Base-by-base conservation (phyloP, 2,329 filamentous ascomycete species). In the Colletotrichum siamense region DNA sequence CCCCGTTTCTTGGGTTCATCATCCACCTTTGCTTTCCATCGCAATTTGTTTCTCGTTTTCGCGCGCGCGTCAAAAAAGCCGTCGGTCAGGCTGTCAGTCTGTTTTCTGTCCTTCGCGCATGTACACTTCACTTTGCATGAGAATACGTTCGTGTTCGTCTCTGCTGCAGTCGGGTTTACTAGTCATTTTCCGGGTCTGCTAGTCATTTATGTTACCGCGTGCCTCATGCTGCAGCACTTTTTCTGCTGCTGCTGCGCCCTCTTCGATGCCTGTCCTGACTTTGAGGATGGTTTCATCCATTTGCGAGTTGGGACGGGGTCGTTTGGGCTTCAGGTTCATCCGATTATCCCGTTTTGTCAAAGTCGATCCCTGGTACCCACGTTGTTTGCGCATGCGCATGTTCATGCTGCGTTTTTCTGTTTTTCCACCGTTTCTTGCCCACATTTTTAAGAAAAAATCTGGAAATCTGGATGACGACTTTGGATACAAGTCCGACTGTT, bases 311-410 rank as follows among this genome's bases (percentile, higher is more conserved):
- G 55, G 73, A 67, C 26, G 55, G 55, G 34, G 26, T 34, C 39
- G 69, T 39, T 32, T 73, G 69, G 69, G 36, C 36, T 65, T 61
- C 44, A 68, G 73, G 73, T 73, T 75, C 62, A 75, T 68, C 63
- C 39, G 26, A 62, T 66, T 34, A 16, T 67, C 26, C 39, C 36
- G n/a, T 32, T 8, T 68, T 66, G 8, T 55, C 34, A 63, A 12
- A 73, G 15, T 57, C 55, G 26, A 49, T 39, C 15, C 36, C 7
- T 67, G 71, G 26, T 30, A 63, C 57, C 36, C 39, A 34, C 59
- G 63, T 30, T 44, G 34, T 65, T 0, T 65, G 24, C 36, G 32
- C 30, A 30, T n/a, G 32, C 9, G n/a, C 30, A n/a, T n/a, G 32
- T 22, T 36, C 7, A 12, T 26, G 16, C 10, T 57, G 24, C 26